Conservation (phyloP, 2,329 filamentous ascomycete species). For the Aureobasidium sp. region DNA sequence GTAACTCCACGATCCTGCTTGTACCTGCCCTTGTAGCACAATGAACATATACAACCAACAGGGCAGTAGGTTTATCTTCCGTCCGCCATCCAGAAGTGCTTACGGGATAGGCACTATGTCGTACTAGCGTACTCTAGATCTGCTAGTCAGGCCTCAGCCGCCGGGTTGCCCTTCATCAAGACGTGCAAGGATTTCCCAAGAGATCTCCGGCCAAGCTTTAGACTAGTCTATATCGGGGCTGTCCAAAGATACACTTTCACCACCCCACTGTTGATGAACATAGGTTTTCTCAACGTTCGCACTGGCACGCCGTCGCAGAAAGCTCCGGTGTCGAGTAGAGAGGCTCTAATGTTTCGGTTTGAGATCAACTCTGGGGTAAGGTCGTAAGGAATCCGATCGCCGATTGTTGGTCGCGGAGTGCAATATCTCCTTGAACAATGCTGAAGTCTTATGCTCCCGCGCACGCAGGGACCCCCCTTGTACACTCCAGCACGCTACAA, state of each 20-base stretch:
- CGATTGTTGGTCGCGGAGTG: not conserved
- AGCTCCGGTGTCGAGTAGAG: not conserved
- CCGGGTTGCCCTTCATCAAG: not conserved
- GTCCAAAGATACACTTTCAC: not conserved
- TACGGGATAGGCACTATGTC: not conserved
- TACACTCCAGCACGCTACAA: not conserved
- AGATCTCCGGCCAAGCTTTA: constrained; percentile 13
- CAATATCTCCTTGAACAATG: not conserved
- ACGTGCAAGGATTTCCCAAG: constrained; percentile 10
- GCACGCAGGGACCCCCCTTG: not conserved
- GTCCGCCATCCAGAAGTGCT: not conserved
- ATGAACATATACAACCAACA: not conserved
- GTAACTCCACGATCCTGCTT: not conserved
- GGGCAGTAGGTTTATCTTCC: constrained; percentile 1
- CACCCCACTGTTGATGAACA: not conserved
- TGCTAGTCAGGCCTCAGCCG: not conserved
- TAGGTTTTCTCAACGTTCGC: not conserved
- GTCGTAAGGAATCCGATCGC: not conserved
- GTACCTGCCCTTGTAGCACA: not conserved
- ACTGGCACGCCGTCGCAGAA: not conserved
- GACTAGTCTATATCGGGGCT: not conserved
- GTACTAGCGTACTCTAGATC: not conserved
- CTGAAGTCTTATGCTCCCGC: not conserved
- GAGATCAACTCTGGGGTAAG: not conserved
- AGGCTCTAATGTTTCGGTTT: constrained; percentile 4